Conservation (phyloP, 495 filamentous ascomycete genomes). For the Cudoniella acicularis region DNA sequence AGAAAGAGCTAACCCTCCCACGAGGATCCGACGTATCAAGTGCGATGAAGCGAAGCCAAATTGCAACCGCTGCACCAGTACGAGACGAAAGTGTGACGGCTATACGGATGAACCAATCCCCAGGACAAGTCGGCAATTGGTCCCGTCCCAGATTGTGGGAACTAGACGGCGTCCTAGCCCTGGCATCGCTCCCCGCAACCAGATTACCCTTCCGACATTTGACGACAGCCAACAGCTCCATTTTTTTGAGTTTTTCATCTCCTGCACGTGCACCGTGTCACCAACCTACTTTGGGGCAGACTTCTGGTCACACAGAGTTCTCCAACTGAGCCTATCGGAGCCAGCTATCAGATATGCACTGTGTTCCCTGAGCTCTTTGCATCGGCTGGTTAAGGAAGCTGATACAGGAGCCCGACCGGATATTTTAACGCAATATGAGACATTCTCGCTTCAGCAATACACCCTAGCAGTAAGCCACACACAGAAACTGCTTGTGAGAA, state of each 20-base stretch:
- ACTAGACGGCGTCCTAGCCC: neutral
- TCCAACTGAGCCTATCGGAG: slow-evolving; percentile 32
- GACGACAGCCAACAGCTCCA: slow-evolving; percentile 6
- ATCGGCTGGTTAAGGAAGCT: neutral
- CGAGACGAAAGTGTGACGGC: slow-evolving; percentile 15
- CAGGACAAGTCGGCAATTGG: slow-evolving; percentile 6
- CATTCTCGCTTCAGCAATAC: neutral
- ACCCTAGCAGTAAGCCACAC: neutral
- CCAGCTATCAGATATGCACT: slow-evolving; percentile 40
- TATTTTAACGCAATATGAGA: neutral
- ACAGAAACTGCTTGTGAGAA: neutral
- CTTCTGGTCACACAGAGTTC: slow-evolving; percentile 36
- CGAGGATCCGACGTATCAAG: slow-evolving; percentile 12
- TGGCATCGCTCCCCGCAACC: neutral
- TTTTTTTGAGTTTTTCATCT: neutral
- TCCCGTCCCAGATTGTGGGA: slow-evolving; percentile 7
- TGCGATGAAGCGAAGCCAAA: slow-evolving; percentile 20
- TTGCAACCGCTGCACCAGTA: neutral
- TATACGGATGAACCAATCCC: slow-evolving; percentile 10
- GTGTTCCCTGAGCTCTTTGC: slow-evolving; percentile 45
- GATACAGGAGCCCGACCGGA: neutral
- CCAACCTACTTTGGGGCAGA: slow-evolving; percentile 34
- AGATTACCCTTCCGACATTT: slow-evolving; percentile 24
- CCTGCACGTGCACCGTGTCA: slow-evolving; percentile 8
- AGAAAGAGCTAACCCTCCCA: slow-evolving; percentile 7